Evolutionary conservation across 371 early-diverging fungal species (phyloP).

Genomic region (Chytridium lagenaria): DNA sequence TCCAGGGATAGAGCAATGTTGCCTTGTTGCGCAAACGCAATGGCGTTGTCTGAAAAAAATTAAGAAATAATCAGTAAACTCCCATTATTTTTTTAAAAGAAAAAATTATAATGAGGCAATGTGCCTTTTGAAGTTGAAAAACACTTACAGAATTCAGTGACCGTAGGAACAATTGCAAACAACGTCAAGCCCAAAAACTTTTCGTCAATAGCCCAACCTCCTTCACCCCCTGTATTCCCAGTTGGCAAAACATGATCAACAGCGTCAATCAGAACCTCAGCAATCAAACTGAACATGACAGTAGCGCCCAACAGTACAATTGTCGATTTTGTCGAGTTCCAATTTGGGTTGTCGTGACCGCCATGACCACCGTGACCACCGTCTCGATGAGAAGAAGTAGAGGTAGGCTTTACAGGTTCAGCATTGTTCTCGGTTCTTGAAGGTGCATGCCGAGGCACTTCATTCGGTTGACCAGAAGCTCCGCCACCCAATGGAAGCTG

Average conservation of each 20-base stretch:
- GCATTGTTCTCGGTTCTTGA: too few species aligned
- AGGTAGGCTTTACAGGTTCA: too few species aligned
- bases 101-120: too few species aligned
- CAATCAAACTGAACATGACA: conserved; percentile 84
- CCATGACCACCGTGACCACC: conserved; percentile 27
- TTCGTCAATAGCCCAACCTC: conserved; percentile 67
- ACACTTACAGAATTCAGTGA: conserved; percentile 84
- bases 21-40: conserved; percentile 91
- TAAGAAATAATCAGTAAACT: conserved; percentile 3
- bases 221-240: conserved; percentile 6
- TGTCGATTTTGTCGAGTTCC: conserved; percentile 82
- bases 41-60: conserved; percentile 78
- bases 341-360: conserved; percentile 94
- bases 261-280: conserved; percentile 62
- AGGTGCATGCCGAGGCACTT: too few species aligned
- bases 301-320: conserved; percentile 85
- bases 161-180: conserved; percentile 95
- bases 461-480: too few species aligned
- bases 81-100: background rate
- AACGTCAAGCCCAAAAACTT: conserved; percentile 91
- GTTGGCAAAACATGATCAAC: conserved; percentile 53
- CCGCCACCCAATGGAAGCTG: too few species aligned
- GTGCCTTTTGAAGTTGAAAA: too few species aligned
- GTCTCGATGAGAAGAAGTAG: conserved; percentile 25
- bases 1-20: conserved; percentile 95